phyloP scores from a whole-genome alignment of 257 asterid species.

The Schizonepeta tenuifolia region DNA sequence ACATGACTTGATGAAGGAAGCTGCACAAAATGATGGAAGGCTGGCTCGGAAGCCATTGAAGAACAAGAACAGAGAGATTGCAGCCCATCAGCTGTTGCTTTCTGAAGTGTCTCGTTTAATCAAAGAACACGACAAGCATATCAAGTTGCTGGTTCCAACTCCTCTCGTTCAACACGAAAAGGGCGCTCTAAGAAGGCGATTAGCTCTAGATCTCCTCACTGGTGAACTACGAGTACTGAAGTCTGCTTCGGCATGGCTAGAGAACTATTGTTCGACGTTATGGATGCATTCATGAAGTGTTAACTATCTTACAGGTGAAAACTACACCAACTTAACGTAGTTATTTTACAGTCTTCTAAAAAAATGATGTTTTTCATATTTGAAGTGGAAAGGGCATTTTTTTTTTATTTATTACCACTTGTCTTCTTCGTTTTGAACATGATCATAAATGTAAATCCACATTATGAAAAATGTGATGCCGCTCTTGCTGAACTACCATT shows the following conservation, averaged over 20 bases:
- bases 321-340: neutral
- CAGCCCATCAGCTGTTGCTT: slow-evolving; percentile 68
- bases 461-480: neutral
- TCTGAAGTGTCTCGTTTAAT: slow-evolving; percentile 48
- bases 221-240: slow-evolving; percentile 77
- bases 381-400: neutral
- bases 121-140: slow-evolving; percentile 43
- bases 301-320: slow-evolving; percentile 3
- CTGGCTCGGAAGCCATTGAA: slow-evolving; percentile 72
- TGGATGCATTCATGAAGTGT: slow-evolving; percentile 18
- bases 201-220: slow-evolving; percentile 64
- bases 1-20: slow-evolving; percentile 59
- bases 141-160: slow-evolving; percentile 44
- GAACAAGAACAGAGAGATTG: slow-evolving; percentile 66
- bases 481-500: neutral
- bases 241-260: slow-evolving; percentile 81
- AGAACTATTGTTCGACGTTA: slow-evolving; percentile 52
- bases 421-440: neutral
- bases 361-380: neutral
- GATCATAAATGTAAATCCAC: neutral
- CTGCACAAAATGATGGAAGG: slow-evolving; percentile 70
- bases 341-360: neutral
- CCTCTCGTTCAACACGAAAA: slow-evolving; percentile 26
- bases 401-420: neutral
- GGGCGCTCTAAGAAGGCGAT: slow-evolving; percentile 51